Evolutionary conservation across 495 filamentous ascomycete genomes (phyloP), one percentile per base, ranked within the genome.

Genomic region (Penicillium dipodomyicola): DNA sequence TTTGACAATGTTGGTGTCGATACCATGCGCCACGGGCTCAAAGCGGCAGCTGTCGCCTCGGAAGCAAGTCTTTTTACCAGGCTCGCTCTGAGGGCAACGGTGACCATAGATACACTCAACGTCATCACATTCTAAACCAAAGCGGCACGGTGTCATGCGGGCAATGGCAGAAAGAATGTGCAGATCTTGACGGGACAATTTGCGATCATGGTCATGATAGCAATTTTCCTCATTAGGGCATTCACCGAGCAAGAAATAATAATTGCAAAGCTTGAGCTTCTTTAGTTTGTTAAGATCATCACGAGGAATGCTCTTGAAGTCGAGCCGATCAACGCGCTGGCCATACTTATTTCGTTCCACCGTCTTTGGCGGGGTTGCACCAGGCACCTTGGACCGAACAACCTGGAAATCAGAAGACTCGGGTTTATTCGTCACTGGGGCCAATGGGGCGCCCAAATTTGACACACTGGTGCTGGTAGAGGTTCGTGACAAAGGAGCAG

Each of bases 91-190:
- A 14, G 78, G 77, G 50, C 78, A 81, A 51, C 79, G 76, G 66
- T 96, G 91, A 15, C 91, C 91, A 63, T 94, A 95, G 46, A 92
- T 92, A 72, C 91, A 96, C 52, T 88, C 85, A 0, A 83, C 72
- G 41, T 86, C 84, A 33, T 88, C 84, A 66, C 91, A 96, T 17
- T 84, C 81, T 62, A 87, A 80, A 4, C 89, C 89, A 60, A 83
- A 84, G 5, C 79, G 76, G 71, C 91, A 96, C 10, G 90, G 90
- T 37, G 88, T 91, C 76, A 92, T 82, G 33, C 90, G 82, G 22
- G 89, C 84, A 45, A 94, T 80, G 42, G 85, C 83, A 2, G 82
- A 80, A 60, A 96, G 78, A 0, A 84, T 84, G 23, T 80, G 77
- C 62, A 85, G 74, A 63, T 95, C 90, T 27, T 82, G 80, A 55